These are phyloP conservation scores for Telopea speciosissima DNA, from an alignment of 177 flowering plant species.

Conservation along the genomic window DNA sequence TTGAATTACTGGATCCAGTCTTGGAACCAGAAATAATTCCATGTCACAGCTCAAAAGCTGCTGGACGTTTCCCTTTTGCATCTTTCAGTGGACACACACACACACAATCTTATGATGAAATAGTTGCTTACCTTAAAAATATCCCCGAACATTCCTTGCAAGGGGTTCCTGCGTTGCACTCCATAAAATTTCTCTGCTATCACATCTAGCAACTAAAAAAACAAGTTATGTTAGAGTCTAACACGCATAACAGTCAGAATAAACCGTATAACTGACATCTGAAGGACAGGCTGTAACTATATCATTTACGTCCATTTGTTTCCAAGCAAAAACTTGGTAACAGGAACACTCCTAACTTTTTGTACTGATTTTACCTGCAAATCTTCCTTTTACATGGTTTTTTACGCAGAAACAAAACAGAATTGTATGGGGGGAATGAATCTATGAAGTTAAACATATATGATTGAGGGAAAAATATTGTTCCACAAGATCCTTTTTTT, in stretches of 20 bases:
- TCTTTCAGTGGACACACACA: too few relatives aligned
- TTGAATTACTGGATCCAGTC: neutral
- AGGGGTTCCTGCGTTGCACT: slow-evolving; percentile 64
- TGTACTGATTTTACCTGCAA: neutral
- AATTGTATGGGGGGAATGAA: neutral
- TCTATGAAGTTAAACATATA: neutral
- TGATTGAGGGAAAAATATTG: neutral
- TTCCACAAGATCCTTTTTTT: too few relatives aligned
- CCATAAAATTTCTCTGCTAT: slow-evolving; percentile 80
- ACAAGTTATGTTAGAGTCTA: neutral
- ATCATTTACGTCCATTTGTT: neutral
- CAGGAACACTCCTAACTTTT: neutral
- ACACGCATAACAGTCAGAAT: neutral
- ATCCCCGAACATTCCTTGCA: slow-evolving; percentile 88
- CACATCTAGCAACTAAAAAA: slow-evolving; percentile 72
- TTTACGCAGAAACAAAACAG: neutral
- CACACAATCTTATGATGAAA: too few relatives aligned
- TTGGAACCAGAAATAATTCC: neutral
- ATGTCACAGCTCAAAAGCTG: neutral
- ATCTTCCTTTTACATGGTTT: too few relatives aligned
- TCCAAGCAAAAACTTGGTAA: neutral
- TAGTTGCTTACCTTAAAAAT: slow-evolving; percentile 57
- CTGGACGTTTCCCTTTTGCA: neutral
- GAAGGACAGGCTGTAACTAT: neutral
- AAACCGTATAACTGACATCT: neutral